Evolutionary conservation across 1,284 basidiomycete species (phyloP).

Genomic region (Ganoderma lingzhi): DNA sequence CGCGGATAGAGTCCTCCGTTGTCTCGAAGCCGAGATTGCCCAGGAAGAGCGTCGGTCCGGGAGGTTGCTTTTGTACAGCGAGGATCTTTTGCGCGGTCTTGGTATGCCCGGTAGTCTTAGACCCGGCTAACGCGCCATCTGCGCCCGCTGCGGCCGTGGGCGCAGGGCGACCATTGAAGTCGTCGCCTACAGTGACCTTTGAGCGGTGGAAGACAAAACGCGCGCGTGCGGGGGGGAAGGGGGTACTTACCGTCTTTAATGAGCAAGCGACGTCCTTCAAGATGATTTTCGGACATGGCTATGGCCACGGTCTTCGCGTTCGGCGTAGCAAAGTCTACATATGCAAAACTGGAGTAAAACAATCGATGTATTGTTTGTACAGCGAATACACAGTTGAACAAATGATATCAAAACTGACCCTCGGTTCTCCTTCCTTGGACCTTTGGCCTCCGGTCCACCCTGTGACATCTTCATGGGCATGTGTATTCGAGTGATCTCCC

Average conservation of each 20-base stretch:
- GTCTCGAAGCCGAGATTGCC: conserved; percentile 91
- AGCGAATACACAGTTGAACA: conserved; percentile 4
- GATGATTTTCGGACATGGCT: conserved; percentile 79
- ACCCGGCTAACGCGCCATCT: conserved; percentile 40
- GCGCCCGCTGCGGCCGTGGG: conserved; percentile 41
- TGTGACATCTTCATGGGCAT: conserved; percentile 69
- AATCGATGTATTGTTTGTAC: conserved; percentile 24
- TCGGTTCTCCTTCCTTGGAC: conserved; percentile 66
- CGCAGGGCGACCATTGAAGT: conserved; percentile 74
- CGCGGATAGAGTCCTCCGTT: conserved; percentile 79
- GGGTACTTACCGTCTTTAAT: conserved; percentile 89
- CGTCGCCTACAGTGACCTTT: conserved; percentile 59
- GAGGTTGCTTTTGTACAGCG: conserved; percentile 81
- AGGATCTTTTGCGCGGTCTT: conserved; percentile 89
- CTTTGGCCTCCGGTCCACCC: conserved; percentile 40
- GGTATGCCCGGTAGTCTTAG: conserved; percentile 55
- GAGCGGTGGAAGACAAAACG: background rate
- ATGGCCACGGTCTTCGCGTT: conserved; percentile 83
- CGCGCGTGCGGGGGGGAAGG: no score
- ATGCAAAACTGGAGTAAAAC: conserved; percentile 79
- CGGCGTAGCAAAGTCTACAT: conserved; percentile 89
- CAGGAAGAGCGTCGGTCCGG: conserved; percentile 86
- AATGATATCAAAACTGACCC: conserved; percentile 56
- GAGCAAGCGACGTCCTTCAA: conserved; percentile 88
- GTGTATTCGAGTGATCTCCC: conserved; percentile 77